Evolutionary conservation across 176 grass and related monocot species (phyloP), one percentile per base, ranked within the genome.

Genomic region (Ensete glaucum): DNA sequence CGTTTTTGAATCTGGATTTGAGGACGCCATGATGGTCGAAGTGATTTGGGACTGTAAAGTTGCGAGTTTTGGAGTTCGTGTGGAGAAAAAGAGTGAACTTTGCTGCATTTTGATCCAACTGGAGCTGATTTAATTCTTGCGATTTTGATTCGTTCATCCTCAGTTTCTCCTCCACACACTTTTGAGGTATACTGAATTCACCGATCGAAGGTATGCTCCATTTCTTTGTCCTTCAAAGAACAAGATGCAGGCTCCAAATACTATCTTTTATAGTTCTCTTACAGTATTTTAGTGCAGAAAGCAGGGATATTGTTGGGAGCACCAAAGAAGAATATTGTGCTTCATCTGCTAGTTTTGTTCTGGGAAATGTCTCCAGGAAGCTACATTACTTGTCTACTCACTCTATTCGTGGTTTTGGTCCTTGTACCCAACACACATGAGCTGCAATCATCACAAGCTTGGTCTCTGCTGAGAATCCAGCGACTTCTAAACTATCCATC

Each of bases 381-480:
- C 54, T 24, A 14, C 15, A 8, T 21, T 60, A 9, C 43, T 51
- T 12, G 74, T 86, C 24, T 87, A 64, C 68, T 85, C 58, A 72
- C 85, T 69, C 59, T 99, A 64, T 85, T 82, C 19, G 29, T 88
- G 72, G 77, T 87, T 19, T 53, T 89, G 0, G 64, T 87, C 72
- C 76, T 87, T 72, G 25, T 91, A 54, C 88, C 82, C 0, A 69
- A 34, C 9, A 87, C 90, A 17, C 78, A 77, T 50, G 88, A 87
- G 81, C 77, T 99, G 52, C 82, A 91, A 74, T 72, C 79, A 20
- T 81, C 90, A 0, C 88, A 99, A 86, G 73, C 81, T 26, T 94
- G 88, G 90, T 79, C 95, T 16, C 88, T 99, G 50, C 81, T 99
- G 67, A 81, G 86, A 81, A 87, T 99, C 73, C 86, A 91, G 84